Conservation (phyloP, 495 filamentous ascomycete genomes). For the Friedmanniomyces simplex region DNA sequence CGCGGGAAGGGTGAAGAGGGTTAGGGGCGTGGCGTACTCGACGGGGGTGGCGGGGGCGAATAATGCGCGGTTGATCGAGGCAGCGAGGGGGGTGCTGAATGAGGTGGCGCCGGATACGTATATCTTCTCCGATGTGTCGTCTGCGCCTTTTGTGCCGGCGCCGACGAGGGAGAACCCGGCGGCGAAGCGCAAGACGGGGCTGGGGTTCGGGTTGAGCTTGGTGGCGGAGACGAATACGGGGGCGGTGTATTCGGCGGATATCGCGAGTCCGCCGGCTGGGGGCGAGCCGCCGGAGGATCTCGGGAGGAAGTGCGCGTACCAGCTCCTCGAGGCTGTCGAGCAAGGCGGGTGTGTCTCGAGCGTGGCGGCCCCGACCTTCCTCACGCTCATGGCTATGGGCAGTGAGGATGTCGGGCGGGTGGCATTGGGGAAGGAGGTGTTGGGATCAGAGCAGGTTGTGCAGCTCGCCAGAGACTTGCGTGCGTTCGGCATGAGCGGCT, state of each 20-base stretch:
- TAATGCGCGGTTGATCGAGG: slow-evolving; percentile 90
- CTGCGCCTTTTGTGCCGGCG: slow-evolving; percentile 58
- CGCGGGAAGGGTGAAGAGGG: slow-evolving; percentile 72
- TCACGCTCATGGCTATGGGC: slow-evolving; percentile 95
- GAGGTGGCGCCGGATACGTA: slow-evolving; percentile 77
- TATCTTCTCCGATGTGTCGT: slow-evolving; percentile 62
- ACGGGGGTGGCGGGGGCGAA: slow-evolving; percentile 82
- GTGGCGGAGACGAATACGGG: slow-evolving; percentile 86
- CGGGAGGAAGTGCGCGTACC: slow-evolving; percentile 75
- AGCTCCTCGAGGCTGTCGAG: slow-evolving; percentile 71
- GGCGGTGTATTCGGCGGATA: slow-evolving; percentile 77
- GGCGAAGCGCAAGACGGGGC: slow-evolving; percentile 58
- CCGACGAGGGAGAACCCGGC: slow-evolving; percentile 48
- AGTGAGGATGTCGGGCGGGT: slow-evolving; percentile 60
- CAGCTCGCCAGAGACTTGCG: slow-evolving; percentile 71
- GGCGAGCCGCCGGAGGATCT: slow-evolving; percentile 82
- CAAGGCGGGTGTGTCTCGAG: slow-evolving; percentile 72
- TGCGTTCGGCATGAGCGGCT: slow-evolving; percentile 72
- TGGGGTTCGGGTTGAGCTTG: slow-evolving; percentile 83
- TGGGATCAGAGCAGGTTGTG: slow-evolving; percentile 69
- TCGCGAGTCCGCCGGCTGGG: slow-evolving; percentile 67
- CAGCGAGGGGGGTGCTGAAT: slow-evolving; percentile 79
- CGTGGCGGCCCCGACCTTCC: slow-evolving; percentile 55
- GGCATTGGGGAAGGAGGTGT: slow-evolving; percentile 58
- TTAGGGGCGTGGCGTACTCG: slow-evolving; percentile 87